phyloP scores from a whole-genome alignment of 2,329 filamentous ascomycete genomes.

The Stagonosporopsis tanaceti region DNA sequence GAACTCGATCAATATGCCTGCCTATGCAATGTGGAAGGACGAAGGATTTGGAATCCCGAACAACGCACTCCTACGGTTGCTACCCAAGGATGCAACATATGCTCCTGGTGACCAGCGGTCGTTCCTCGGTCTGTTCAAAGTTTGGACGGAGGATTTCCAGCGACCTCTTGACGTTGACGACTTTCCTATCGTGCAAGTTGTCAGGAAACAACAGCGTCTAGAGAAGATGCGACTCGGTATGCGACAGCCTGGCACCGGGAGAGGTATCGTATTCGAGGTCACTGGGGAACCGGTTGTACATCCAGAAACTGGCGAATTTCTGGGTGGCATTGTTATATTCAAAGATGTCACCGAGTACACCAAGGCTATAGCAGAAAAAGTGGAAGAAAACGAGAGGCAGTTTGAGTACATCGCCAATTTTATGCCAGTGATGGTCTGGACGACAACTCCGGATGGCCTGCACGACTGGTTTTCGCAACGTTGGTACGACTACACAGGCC shows the following conservation, averaged over 20 bases:
- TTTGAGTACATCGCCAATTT: constrained; percentile 80
- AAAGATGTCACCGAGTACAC: constrained; percentile 76
- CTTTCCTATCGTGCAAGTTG: constrained; percentile 71
- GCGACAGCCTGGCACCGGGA: constrained; percentile 61
- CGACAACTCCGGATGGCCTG: constrained; percentile 69
- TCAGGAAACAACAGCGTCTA: constrained; percentile 69
- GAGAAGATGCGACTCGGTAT: constrained; percentile 67
- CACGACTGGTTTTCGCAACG: constrained; percentile 78
- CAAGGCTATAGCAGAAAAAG: constrained; percentile 73
- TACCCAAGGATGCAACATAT: constrained; percentile 50
- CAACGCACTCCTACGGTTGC: constrained; percentile 62
- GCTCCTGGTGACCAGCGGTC: constrained; percentile 54
- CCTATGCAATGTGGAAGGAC: constrained; percentile 82
- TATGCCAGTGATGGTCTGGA: constrained; percentile 70
- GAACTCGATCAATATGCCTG: constrained; percentile 76
- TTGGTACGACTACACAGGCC: constrained; percentile 81
- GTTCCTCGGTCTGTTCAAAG: constrained; percentile 65
- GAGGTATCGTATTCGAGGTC: constrained; percentile 68
- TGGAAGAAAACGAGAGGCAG: constrained; percentile 73
- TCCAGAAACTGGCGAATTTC: constrained; percentile 72
- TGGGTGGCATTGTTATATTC: constrained; percentile 76
- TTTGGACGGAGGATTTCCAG: constrained; percentile 74
- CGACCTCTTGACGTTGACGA: constrained; percentile 65
- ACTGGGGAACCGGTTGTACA: constrained; percentile 73
- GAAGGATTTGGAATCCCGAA: constrained; percentile 78